Percentiles rank a stretch among this genome's conserved stretches.
phyloP scores from a whole-genome alignment of 768 basidiomycete genomes.

The Leccinum pellstonianum region DNA sequence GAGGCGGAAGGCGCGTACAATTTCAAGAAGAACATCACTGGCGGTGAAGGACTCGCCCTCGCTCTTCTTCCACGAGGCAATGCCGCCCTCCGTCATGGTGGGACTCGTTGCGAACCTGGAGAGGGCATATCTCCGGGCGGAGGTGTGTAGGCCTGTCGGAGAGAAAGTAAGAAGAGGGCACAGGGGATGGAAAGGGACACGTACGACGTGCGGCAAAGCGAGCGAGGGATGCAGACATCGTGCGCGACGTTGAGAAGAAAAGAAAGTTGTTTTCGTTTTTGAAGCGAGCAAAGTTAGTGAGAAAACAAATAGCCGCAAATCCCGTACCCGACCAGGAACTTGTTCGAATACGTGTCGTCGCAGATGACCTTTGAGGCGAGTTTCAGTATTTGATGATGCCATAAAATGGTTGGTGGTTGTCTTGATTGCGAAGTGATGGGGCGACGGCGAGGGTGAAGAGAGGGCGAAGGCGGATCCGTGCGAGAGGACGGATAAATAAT shows the following conservation, averaged over 20 bases:
- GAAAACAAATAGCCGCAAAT: conserved; percentile 30
- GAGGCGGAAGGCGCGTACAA: conserved; percentile 51
- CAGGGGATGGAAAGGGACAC: conserved; percentile 20
- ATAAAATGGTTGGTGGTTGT: no score
- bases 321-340: conserved; percentile 11
- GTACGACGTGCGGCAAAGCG: conserved; percentile 67
- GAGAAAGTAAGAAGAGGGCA: not conserved
- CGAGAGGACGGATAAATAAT: no score
- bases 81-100: conserved; percentile 99
- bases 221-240: conserved; percentile 64
- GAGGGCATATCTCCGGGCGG: conserved; percentile 74
- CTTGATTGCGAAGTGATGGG: no score
- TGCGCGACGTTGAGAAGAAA: conserved; percentile 15
- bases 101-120: conserved; percentile 95
- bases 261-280: conserved; percentile 13
- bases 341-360: no score
- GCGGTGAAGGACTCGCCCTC: conserved; percentile 88
- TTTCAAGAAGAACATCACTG: conserved; percentile 95
- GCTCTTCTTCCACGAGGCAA: conserved; percentile 95
- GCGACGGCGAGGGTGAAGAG: no score
- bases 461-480: no score
- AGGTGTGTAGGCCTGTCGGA: conserved; percentile 73
- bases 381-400: no score
- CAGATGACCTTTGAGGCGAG: no score
- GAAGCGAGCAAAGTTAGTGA: conserved; percentile 12